Evolutionary conservation across 2,329 filamentous ascomycete genomes (phyloP), one percentile per base, ranked within the genome.

Genomic region (Didymella pomorum): DNA sequence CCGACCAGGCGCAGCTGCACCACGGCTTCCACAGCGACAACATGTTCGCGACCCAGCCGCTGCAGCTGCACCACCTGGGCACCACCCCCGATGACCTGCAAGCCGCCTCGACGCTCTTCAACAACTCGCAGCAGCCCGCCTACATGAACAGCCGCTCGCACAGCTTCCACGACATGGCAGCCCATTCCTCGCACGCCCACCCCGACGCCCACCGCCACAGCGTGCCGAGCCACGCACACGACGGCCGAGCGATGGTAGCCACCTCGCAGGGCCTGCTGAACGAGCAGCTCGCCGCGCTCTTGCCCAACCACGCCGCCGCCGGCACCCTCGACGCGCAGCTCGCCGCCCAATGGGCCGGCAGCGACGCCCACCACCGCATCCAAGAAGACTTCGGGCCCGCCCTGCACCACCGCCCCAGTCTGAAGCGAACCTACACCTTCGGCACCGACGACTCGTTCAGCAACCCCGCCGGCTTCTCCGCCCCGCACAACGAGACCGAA

Each of bases 381-480:
- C 58, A 68, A 3, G 53, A 65, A 8, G 63, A 69, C 23, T 66
- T 67, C 20, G 62, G 49, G 4, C 62, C 69, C 11, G 48, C 64
- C 4, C 44, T 64, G 16, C 59, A 56, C 18, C 59, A 56, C 29
- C 65, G 65, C 35, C 58, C 66, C 0, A 59, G 41, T 12, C 45
- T 75, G n/a, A 74, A 72, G 58, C 59, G 71, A 37, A 63, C 71
- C 9, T 76, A 75, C 33, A 73, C 71, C 0, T 77, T 75, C 50
- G 74, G 74, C 23, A 76, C 73, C 1, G 75, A 77, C 55, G 68
- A 67, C 46, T 67, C 71, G 6, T 77, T 77, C 66, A 72, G 70
- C 48, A 72, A 72, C 51, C 62, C 66, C 1, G 58, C 66, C 28
- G 73, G 69, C 1, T 76, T 69, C 54, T 53, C 65, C 7, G 65